Evolutionary conservation across 1,284 basidiomycete species (phyloP).

Genomic region (Austroboletus olivaceoglutinosus): DNA sequence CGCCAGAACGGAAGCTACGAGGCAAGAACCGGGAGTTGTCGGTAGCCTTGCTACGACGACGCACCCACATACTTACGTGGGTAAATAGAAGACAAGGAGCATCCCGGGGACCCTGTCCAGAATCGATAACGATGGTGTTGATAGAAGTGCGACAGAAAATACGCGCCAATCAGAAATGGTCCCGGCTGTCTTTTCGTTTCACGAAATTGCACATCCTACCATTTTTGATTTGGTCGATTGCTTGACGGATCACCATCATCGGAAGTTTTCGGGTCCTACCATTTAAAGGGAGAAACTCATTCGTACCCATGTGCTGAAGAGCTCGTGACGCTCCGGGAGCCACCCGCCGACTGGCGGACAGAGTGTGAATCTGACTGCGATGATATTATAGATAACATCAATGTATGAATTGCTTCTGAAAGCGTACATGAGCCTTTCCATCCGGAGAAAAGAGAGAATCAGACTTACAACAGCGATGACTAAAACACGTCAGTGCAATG

Average conservation of each 20-base stretch:
- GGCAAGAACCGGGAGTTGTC: constrained; percentile 6
- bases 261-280: constrained; percentile 14
- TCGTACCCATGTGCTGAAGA: background rate
- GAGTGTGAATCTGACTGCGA: too few species aligned
- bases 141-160: constrained; percentile 1
- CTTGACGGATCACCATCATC: background rate
- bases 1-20: background rate
- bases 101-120: background rate
- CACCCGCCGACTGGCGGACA: background rate
- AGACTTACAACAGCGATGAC: constrained; percentile 16
- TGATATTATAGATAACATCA: background rate
- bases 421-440: background rate
- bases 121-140: constrained; percentile 3
- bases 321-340: constrained; percentile 3
- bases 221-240: background rate
- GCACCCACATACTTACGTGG: background rate
- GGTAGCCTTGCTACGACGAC: background rate
- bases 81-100: background rate
- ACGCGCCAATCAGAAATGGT: background rate
- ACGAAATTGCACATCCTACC: constrained; percentile 4
- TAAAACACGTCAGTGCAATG: background rate
- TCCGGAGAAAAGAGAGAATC: background rate
- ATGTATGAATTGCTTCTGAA: constrained; percentile 6
- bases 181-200: constrained; percentile 4
- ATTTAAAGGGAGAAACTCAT: background rate